Evolutionary conservation across 371 early-diverging fungal genomes (phyloP), one percentile per base, ranked within the genome.

Genomic region (Nematocida sp.): DNA sequence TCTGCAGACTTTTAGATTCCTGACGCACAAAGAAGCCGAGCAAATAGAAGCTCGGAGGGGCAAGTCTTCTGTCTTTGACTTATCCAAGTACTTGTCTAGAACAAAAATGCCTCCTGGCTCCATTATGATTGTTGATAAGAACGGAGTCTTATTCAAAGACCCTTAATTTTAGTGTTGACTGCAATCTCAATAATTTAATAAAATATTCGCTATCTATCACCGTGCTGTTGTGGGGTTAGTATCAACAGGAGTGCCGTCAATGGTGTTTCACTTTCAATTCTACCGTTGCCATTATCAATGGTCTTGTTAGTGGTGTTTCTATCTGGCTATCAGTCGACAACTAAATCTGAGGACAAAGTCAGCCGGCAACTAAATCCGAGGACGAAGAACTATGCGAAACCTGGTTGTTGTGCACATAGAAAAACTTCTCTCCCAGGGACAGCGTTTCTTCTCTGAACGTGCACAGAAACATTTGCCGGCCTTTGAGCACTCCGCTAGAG

Each of bases 361-460:
- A n/a, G n/a, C n/a, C n/a, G n/a, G n/a, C n/a, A n/a, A n/a, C n/a
- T n/a, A n/a, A n/a, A n/a, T n/a, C n/a, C n/a, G n/a, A n/a, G n/a
- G n/a, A n/a, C n/a, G n/a, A n/a, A n/a, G 62, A 32, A 23, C 62
- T 41, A 3, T 36, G 8, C 8, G 4, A 17, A 23, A 62, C 49
- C 21, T 15, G 8, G 4, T 27, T 15, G 32, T 70, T 60, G 34
- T 54, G 63, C 15, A 81, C 74, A 25, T 77, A 63, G 51, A 80
- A 67, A 53, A 78, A 81, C 57, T 63, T 66, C 29, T 78, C 62
- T 32, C 82, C 80, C 43, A 57, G 41, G 15, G 49, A 52, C 7
- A 83, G 51, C 8, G 67, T 46, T 53, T 81, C 80, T 27, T 77
- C 67, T 50, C 75, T 60, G 58, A 83, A 83, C 43, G 76, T 80